These are phyloP conservation scores for Mikania micrantha DNA, from an alignment of 129 eudicot species.

Conservation along the genomic window DNA sequence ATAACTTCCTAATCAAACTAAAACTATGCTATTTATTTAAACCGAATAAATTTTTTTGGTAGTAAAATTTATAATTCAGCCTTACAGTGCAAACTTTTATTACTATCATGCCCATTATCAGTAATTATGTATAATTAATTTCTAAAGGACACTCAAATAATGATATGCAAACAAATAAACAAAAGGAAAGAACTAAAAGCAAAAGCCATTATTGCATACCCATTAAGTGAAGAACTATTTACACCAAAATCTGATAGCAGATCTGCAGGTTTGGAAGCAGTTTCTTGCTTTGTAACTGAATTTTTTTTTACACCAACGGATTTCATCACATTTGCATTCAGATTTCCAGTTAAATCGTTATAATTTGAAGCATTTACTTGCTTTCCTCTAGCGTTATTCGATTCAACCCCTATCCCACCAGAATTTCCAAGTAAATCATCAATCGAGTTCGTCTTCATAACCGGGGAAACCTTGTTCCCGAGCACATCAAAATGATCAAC, in stretches of 20 bases:
- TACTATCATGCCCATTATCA: conserved; percentile 2
- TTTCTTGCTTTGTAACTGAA: conserved; percentile 14
- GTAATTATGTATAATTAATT: conserved; percentile 2
- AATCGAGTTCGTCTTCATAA: conserved; percentile 18
- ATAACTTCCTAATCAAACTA: not conserved
- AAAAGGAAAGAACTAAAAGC: not conserved
- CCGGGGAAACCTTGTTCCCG: conserved; percentile 13
- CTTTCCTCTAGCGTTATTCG: conserved; percentile 9
- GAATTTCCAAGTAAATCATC: conserved; percentile 62
- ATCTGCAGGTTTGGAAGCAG: conserved; percentile 39
- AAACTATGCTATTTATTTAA: not conserved
- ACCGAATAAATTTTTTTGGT: not conserved
- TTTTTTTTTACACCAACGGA: conserved; percentile 13
- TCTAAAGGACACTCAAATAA: not conserved
- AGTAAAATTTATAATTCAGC: not conserved
- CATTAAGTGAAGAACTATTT: conserved; percentile 25
- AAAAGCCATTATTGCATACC: conserved; percentile 32
- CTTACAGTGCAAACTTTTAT: not conserved
- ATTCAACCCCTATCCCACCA: conserved; percentile 32
- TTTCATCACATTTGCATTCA: conserved; percentile 23
- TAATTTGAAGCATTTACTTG: conserved; percentile 17
- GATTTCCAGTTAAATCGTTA: conserved; percentile 43
- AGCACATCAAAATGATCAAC: conserved; percentile 35
- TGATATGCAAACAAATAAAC: not conserved
- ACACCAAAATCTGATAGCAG: conserved; percentile 69